These are phyloP conservation scores for Stellera chamaejasme DNA, from an alignment of 345 rosid species.

Conservation along the genomic window DNA sequence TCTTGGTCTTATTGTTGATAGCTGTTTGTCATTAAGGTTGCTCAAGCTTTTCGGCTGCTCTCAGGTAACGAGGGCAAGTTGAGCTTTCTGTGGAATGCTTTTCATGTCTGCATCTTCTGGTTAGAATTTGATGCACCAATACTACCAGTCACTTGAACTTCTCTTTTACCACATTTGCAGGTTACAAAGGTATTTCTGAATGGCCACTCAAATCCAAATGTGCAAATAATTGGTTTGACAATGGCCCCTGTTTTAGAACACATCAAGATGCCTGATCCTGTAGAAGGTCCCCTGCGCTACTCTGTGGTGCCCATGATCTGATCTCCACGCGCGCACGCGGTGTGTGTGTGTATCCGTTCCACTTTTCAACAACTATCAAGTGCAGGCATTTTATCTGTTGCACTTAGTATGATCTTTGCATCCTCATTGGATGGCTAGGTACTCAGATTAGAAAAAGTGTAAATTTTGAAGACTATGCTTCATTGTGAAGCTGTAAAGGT, in stretches of 20 bases:
- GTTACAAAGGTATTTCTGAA: conserved; percentile 50
- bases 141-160: conserved; percentile 1
- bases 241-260: conserved; percentile 43
- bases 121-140: not conserved
- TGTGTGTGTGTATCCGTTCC: no score
- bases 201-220: conserved; percentile 65
- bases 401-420: no score
- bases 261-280: conserved; percentile 12
- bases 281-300: conserved; percentile 22
- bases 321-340: no score
- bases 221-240: conserved; percentile 59
- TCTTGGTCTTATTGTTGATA: conserved; percentile 77
- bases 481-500: no score
- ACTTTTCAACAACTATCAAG: no score
- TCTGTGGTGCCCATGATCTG: not conserved
- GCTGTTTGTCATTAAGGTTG: conserved; percentile 54
- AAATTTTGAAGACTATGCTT: no score
- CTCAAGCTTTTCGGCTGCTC: conserved; percentile 82
- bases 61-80: conserved; percentile 40
- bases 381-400: no score
- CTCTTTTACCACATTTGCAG: conserved; percentile 31
- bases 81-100: not conserved
- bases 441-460: no score
- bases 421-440: no score
- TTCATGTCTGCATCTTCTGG: not conserved